Evolutionary conservation across 1,139 yeast genomes (phyloP).

Genomic region (Diutina sp.): DNA sequence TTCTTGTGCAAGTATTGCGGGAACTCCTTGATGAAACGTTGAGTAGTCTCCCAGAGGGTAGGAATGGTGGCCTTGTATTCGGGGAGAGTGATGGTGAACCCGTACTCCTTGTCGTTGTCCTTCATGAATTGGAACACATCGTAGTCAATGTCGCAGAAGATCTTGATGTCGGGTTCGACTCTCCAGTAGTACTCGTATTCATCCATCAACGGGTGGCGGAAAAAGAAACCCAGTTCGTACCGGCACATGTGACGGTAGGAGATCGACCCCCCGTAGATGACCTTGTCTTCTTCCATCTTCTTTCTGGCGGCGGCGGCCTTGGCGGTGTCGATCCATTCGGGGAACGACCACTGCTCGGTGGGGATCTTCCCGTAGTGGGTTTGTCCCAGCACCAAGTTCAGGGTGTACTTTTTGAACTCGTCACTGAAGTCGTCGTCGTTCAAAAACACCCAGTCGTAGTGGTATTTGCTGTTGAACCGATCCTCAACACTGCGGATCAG

Average conservation of each 20-base stretch:
- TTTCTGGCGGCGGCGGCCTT: neutral
- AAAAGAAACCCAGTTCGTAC: constrained; percentile 4
- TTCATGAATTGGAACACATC: constrained; percentile 4
- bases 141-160: constrained; percentile 4
- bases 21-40: neutral
- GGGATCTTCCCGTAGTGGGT: constrained; percentile 1
- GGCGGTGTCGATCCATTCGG: constrained; percentile 2
- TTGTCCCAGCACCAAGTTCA: neutral
- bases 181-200: constrained; percentile 4
- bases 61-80: neutral
- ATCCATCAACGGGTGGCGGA: constrained; percentile 3
- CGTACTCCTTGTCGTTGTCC: constrained; percentile 3
- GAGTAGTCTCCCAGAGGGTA: constrained; percentile 1
- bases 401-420: neutral
- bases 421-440: constrained; percentile 1
- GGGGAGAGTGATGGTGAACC: constrained; percentile 2
- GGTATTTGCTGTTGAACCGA: neutral
- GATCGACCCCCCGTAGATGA: constrained; percentile 2
- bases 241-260: constrained; percentile 2
- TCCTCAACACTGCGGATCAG: constrained; percentile 6
- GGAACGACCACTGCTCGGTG: constrained; percentile 1
- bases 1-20: constrained; percentile 2
- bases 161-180: constrained; percentile 3
- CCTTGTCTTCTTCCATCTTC: constrained; percentile 1
- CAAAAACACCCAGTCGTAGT: constrained; percentile 2